Percentiles rank a stretch among this genome's conserved stretches.
Conservation (phyloP, 805 yeast species). For the Ogataea kodamae region DNA sequence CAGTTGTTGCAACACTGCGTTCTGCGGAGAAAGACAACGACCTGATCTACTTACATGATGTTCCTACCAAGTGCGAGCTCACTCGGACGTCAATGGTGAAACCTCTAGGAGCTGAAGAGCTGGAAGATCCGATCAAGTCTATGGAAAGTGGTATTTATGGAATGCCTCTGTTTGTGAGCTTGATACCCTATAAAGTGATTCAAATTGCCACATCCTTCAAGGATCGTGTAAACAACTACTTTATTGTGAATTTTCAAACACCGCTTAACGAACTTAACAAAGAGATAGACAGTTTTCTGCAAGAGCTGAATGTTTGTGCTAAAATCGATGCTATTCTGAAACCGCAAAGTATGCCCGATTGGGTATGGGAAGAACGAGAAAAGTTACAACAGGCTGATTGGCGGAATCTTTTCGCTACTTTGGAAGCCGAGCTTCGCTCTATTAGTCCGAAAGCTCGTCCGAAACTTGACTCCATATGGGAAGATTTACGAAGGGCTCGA, state of each 20-base stretch:
- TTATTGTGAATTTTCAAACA: constrained; percentile 39
- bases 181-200: constrained; percentile 65
- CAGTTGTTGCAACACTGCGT: constrained; percentile 43
- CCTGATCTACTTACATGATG: constrained; percentile 64
- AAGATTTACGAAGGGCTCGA: constrained; percentile 46
- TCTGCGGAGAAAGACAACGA: constrained; percentile 78
- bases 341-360: constrained; percentile 56
- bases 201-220: constrained; percentile 65
- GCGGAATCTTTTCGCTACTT: constrained; percentile 35
- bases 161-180: constrained; percentile 46
- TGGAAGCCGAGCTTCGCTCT: constrained; percentile 44
- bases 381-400: constrained; percentile 57
- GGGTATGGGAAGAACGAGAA: constrained; percentile 52
- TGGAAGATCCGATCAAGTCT: constrained; percentile 37
- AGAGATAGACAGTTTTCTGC: constrained; percentile 41
- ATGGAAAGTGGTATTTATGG: constrained; percentile 22
- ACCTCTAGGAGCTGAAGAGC: constrained; percentile 31
- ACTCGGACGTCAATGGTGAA: constrained; percentile 56
- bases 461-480: constrained; percentile 44
- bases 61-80: constrained; percentile 46
- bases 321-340: constrained; percentile 57
- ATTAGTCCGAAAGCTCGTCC: constrained; percentile 40
- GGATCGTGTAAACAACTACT: constrained; percentile 58
- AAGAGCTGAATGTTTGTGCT: constrained; percentile 54
- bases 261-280: constrained; percentile 50